These are phyloP conservation scores for Pleoardoris graminearum DNA, from an alignment of 2,329 filamentous ascomycete genomes.

Conservation along the genomic window DNA sequence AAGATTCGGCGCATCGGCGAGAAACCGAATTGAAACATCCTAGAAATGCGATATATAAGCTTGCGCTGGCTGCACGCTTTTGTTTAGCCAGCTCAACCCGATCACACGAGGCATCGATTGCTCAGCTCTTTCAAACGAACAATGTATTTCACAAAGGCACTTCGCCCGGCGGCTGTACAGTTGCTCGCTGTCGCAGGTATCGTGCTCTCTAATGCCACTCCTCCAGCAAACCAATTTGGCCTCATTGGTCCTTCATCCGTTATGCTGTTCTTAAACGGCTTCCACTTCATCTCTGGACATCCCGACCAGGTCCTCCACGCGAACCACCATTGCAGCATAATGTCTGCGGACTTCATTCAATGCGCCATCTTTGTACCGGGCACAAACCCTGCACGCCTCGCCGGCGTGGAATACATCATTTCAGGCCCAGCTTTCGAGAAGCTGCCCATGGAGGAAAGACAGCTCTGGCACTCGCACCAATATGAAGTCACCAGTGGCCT, in stretches of 20 bases:
- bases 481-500: constrained; percentile 1
- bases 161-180: neutral
- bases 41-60: neutral
- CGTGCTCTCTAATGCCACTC: neutral
- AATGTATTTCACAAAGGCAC: neutral
- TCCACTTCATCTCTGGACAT: constrained; percentile 3
- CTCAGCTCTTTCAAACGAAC: neutral
- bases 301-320: constrained; percentile 1
- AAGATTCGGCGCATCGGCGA: neutral
- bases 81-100: neutral
- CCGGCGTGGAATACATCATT: constrained; percentile 1
- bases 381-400: constrained; percentile 1
- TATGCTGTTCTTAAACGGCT: neutral
- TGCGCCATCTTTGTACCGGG: neutral
- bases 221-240: neutral
- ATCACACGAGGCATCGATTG: neutral
- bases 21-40: neutral
- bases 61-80: neutral
- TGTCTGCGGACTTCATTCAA: constrained; percentile 2
- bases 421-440: neutral
- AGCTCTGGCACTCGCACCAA: constrained; percentile 3
- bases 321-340: constrained; percentile 2
- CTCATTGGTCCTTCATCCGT: neutral
- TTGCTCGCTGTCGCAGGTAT: neutral
- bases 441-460: neutral